These are phyloP conservation scores for Kregervanrija pseudodelftensis DNA, from an alignment of 805 yeast genomes.

Conservation along the genomic window DNA sequence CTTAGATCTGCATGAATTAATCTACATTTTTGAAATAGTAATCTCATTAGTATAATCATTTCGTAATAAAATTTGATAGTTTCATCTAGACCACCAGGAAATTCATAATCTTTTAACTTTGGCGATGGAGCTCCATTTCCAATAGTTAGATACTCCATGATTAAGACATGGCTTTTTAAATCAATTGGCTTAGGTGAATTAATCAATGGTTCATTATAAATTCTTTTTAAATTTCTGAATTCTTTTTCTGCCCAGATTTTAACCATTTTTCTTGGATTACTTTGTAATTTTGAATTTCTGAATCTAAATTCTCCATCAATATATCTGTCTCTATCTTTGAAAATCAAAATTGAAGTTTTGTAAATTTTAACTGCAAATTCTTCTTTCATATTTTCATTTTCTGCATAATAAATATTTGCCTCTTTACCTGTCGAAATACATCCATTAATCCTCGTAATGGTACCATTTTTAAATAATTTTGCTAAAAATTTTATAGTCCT, in stretches of 20 bases:
- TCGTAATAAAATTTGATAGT: constrained; percentile 64
- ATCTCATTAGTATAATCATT: constrained; percentile 77
- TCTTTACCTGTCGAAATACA: constrained; percentile 96
- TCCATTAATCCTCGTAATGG: constrained; percentile 81
- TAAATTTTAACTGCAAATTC: constrained; percentile 89
- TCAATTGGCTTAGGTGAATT: constrained; percentile 94
- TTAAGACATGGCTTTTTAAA: constrained; percentile 80
- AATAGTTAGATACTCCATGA: constrained; percentile 81
- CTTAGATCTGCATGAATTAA: constrained; percentile 95
- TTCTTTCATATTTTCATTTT: constrained; percentile 33
- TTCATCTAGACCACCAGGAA: constrained; percentile 53
- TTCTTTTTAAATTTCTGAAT: constrained; percentile 82
- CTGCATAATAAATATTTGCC: constrained; percentile 94
- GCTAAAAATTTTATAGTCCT: constrained; percentile 79
- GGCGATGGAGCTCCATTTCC: constrained; percentile 84
- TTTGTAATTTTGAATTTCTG: constrained; percentile 74
- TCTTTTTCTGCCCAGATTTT: constrained; percentile 98
- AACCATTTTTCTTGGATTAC: constrained; percentile 96
- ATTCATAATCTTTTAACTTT: constrained; percentile 75
- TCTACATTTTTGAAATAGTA: constrained; percentile 80
- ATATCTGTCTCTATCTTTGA: constrained; percentile 92
- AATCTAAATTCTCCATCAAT: constrained; percentile 95
- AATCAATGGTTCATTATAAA: constrained; percentile 60
- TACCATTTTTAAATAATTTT: constrained; percentile 76
- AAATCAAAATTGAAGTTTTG: constrained; percentile 94